Percentiles rank a stretch among this genome's conserved stretches.
Evolutionary conservation across 2,329 filamentous ascomycete genomes (phyloP).

Genomic region (Bipolaris cookei): DNA sequence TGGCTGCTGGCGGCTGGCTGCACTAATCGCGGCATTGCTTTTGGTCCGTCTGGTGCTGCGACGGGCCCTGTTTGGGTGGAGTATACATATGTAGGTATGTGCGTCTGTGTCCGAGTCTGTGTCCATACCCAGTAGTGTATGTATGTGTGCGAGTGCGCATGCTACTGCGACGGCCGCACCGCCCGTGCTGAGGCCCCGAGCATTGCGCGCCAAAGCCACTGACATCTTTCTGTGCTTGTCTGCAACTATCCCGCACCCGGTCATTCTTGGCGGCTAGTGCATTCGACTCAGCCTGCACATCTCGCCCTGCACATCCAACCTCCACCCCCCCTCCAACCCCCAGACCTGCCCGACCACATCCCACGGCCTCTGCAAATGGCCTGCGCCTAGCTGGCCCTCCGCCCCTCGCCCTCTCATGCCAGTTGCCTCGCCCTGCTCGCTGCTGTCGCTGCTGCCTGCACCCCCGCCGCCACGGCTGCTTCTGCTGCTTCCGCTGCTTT

Average conservation of each 20-base stretch:
- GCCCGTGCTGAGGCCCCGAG: conserved; percentile 6
- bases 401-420: not conserved
- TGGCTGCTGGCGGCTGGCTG: not conserved
- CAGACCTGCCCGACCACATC: conserved; percentile 3
- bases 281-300: conserved; percentile 18
- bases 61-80: not conserved
- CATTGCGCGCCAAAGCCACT: conserved; percentile 14
- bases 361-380: conserved; percentile 1
- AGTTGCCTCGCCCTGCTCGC: not conserved
- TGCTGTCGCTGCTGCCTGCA: not conserved
- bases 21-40: not conserved
- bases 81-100: too few species aligned
- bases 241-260: conserved; percentile 18
- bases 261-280: conserved; percentile 23
- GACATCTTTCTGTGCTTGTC: conserved; percentile 15
- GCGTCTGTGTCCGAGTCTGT: too few species aligned
- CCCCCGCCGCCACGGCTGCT: not conserved
- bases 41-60: not conserved
- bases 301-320: conserved; percentile 17
- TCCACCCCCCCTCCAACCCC: conserved; percentile 3
- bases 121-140: too few species aligned
- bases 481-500: not conserved
- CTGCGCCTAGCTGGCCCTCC: not conserved
- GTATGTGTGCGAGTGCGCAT: not conserved
- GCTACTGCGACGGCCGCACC: not conserved